These are phyloP conservation scores for Podospora sp. DNA, from an alignment of 495 filamentous ascomycete species.

Conservation along the genomic window DNA sequence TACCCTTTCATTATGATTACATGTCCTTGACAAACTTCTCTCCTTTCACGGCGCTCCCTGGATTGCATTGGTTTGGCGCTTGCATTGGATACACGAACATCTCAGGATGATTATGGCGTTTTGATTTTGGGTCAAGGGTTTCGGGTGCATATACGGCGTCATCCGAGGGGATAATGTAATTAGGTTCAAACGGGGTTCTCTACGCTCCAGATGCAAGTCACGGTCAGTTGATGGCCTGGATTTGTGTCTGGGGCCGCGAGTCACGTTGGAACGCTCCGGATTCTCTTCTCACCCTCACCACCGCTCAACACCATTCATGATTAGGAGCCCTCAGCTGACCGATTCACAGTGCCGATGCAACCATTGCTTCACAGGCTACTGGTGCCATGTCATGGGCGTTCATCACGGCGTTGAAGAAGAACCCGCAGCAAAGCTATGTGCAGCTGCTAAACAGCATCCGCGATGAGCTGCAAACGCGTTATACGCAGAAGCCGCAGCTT, in stretches of 20 bases:
- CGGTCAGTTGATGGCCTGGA: slow-evolving; percentile 37
- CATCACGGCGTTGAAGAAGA: slow-evolving; percentile 90
- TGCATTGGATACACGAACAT: slow-evolving; percentile 1
- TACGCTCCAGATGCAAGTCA: slow-evolving; percentile 45
- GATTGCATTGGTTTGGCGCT: slow-evolving; percentile 5
- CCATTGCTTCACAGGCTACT: slow-evolving; percentile 79
- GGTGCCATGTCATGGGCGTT: slow-evolving; percentile 99
- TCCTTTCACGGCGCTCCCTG: neutral
- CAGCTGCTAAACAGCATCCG: slow-evolving; percentile 94
- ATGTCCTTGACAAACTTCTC: slow-evolving; percentile 23
- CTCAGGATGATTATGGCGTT: neutral
- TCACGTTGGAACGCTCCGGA: slow-evolving; percentile 48
- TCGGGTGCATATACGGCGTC: slow-evolving; percentile 9
- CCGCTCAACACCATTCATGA: slow-evolving; percentile 9
- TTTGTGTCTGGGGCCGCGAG: slow-evolving; percentile 57
- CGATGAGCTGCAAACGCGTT: slow-evolving; percentile 84
- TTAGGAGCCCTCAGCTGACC: slow-evolving; percentile 32
- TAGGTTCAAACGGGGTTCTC: slow-evolving; percentile 25
- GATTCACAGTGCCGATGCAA: slow-evolving; percentile 60
- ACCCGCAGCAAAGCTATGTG: slow-evolving; percentile 97
- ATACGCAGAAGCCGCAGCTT: slow-evolving; percentile 94
- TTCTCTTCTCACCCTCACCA: neutral
- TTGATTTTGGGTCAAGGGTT: neutral
- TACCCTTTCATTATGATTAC: slow-evolving; percentile 40
- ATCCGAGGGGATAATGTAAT: slow-evolving; percentile 17